These are phyloP conservation scores for Fusarium proliferatum DNA, from an alignment of 2,329 filamentous ascomycete genomes.

Conservation along the genomic window DNA sequence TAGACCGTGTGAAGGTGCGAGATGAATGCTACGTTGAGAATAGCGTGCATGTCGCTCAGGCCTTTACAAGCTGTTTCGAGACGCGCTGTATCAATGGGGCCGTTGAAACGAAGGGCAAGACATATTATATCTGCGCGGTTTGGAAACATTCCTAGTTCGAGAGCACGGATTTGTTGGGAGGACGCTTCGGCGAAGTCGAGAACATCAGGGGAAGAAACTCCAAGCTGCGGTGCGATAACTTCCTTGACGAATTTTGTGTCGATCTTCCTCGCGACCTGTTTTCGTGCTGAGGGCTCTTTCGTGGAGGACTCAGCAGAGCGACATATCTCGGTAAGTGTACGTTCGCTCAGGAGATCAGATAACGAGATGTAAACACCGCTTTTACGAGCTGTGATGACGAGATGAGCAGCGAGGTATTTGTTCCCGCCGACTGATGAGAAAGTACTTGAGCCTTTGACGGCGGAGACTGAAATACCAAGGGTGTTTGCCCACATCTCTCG, in stretches of 20 bases:
- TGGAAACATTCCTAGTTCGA: slow-evolving; percentile 60
- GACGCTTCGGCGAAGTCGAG: slow-evolving; percentile 62
- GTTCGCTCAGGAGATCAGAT: slow-evolving; percentile 55
- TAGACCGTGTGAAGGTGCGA: slow-evolving; percentile 59
- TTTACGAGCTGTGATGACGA: slow-evolving; percentile 59
- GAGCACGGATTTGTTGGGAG: slow-evolving; percentile 58
- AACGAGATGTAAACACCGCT: slow-evolving; percentile 56
- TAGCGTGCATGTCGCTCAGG: slow-evolving; percentile 59
- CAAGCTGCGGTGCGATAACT: slow-evolving; percentile 56
- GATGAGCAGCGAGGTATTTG: slow-evolving; percentile 55
- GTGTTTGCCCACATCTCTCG: slow-evolving; percentile 60
- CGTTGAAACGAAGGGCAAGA: slow-evolving; percentile 60
- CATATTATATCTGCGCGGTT: slow-evolving; percentile 59
- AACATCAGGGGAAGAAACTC: slow-evolving; percentile 55
- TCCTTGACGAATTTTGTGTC: slow-evolving; percentile 54
- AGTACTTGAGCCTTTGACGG: slow-evolving; percentile 56
- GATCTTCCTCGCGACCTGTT: slow-evolving; percentile 5
- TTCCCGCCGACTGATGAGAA: slow-evolving; percentile 62
- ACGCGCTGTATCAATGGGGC: slow-evolving; percentile 54
- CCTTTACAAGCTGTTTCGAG: slow-evolving; percentile 60
- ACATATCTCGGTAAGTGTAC: slow-evolving; percentile 59
- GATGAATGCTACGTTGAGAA: slow-evolving; percentile 66
- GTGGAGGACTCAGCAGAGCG: slow-evolving; percentile 43
- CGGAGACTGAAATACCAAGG: slow-evolving; percentile 52
- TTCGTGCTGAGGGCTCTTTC: not conserved